Percentiles rank a stretch among this genome's conserved stretches.
These are phyloP conservation scores for Pseudoturritis turrita DNA, from an alignment of 345 rosid genomes.

Conservation along the genomic window DNA sequence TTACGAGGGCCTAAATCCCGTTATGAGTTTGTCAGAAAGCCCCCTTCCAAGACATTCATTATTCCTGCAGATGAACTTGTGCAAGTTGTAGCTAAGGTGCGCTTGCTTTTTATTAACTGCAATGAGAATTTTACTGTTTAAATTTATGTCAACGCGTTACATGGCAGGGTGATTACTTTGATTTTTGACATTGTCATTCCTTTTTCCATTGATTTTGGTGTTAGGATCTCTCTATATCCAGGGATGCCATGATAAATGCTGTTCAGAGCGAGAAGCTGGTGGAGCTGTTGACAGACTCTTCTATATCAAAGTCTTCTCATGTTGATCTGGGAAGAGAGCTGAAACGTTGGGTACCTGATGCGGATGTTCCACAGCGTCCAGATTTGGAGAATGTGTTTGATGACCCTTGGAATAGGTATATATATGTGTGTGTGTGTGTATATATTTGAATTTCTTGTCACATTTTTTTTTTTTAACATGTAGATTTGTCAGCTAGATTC, in stretches of 20 bases:
- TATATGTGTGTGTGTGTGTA: too few species aligned
- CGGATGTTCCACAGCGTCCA: conserved; percentile 53
- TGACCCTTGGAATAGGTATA: conserved; percentile 58
- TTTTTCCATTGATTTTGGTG: conserved; percentile 10
- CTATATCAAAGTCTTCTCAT: conserved; percentile 58
- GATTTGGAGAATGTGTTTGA: conserved; percentile 74
- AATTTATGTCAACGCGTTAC: conserved; percentile 8
- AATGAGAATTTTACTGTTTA: background rate
- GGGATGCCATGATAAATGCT: conserved; percentile 50
- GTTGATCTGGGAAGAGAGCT: conserved; percentile 73
- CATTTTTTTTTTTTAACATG: background rate
- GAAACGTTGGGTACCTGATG: conserved; percentile 83
- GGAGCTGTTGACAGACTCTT: conserved; percentile 78
- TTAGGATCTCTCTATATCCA: conserved; percentile 75
- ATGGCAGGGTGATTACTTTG: conserved; percentile 14
- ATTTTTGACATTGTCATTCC: conserved; percentile 10
- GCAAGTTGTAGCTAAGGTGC: conserved; percentile 92
- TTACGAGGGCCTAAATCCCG: conserved; percentile 49
- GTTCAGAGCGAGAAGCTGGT: conserved; percentile 47
- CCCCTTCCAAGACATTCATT: conserved; percentile 59
- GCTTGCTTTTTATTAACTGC: background rate
- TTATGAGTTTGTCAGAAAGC: conserved; percentile 57
- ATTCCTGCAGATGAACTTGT: conserved; percentile 81
- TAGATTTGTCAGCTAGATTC: background rate
- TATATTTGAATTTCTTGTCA: conserved; percentile 11